These are phyloP conservation scores for Aspergillus cavernicola DNA, from an alignment of 495 filamentous ascomycete species.

Conservation along the genomic window DNA sequence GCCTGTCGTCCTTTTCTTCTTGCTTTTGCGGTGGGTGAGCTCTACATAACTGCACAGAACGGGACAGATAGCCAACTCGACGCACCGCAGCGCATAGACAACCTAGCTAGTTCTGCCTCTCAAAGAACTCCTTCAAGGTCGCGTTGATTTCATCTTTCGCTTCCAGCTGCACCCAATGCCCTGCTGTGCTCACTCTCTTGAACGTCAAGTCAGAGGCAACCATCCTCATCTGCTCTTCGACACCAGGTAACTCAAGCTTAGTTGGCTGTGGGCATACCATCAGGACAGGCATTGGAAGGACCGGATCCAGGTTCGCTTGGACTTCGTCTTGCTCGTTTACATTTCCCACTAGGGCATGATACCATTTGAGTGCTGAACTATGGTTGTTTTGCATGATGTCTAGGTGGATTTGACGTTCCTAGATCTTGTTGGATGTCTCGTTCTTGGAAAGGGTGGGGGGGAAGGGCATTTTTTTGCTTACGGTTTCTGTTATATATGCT, in stretches of 20 bases:
- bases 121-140: constrained; percentile 37
- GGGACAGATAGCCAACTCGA: no score
- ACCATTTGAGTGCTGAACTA: constrained; percentile 27
- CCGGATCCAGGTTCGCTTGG: constrained; percentile 8
- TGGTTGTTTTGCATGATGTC: constrained; percentile 26
- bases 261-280: constrained; percentile 14
- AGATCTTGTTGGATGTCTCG: background rate
- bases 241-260: constrained; percentile 11
- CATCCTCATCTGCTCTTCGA: constrained; percentile 15
- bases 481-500: constrained; percentile 18
- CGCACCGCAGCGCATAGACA: no score
- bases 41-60: no score
- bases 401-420: constrained; percentile 21
- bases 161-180: constrained; percentile 33
- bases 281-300: constrained; percentile 16
- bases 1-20: no score
- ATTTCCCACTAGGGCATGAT: constrained; percentile 25
- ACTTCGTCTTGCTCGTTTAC: constrained; percentile 26
- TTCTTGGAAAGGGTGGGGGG: background rate
- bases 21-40: no score
- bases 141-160: constrained; percentile 35
- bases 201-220: constrained; percentile 21
- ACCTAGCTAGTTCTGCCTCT: constrained; percentile 1
- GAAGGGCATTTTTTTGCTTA: constrained; percentile 3
- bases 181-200: constrained; percentile 17